Base-by-base conservation (phyloP, 805 yeast genomes). In the Clavispora asparagi region DNA sequence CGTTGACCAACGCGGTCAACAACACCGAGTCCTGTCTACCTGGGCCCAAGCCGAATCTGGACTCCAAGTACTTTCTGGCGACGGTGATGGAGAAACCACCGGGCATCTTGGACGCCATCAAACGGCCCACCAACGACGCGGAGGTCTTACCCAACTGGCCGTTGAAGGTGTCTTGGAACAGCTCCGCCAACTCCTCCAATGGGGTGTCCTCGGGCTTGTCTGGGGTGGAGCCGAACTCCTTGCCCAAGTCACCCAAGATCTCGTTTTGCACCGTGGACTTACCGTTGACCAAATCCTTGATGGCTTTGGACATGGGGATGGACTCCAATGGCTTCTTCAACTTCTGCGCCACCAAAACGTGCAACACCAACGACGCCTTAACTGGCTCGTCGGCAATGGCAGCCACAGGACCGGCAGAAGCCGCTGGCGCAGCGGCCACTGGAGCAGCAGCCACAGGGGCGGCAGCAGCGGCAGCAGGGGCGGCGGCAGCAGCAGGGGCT, bases 131-230 rank as follows among this genome's bases (percentile, higher is more conserved):
- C 60, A 94, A 78, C 27, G 97, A 85, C 33, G 90, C 72, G 1
- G 98, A 85, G 62, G 91, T 96, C 69, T 94, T 94, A 67, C 99
- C 99, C 56, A 94, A 79, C 54, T 82, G 78, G 57, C 98, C 98
- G 55, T 73, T 64, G 76, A 89, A 94, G 26, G 91, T 74, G 54
- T 89, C 96, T 74, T 92, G 97, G 81, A 94, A 88, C 60, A 81
- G 83, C 63, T 89, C 98, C 41, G 98, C 97, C 66, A 94, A 82
- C 70, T 94, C 99, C 63, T 82, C 87, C 58, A 94, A 78, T 51
- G 99, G 99, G 38, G 96, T 87, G 64, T 94, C 99, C 73, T 94
- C 99, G 52, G 99, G 97, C 72, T 94, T 94, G 72, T 94, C 99
- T 38, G 99, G 99, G 42, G 97, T 91, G 39, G 94, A 72, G 60